Evolutionary conservation across 805 yeast genomes (phyloP), one percentile per base, ranked within the genome.

Genomic region (Wickerhamiella allomyrinae): DNA sequence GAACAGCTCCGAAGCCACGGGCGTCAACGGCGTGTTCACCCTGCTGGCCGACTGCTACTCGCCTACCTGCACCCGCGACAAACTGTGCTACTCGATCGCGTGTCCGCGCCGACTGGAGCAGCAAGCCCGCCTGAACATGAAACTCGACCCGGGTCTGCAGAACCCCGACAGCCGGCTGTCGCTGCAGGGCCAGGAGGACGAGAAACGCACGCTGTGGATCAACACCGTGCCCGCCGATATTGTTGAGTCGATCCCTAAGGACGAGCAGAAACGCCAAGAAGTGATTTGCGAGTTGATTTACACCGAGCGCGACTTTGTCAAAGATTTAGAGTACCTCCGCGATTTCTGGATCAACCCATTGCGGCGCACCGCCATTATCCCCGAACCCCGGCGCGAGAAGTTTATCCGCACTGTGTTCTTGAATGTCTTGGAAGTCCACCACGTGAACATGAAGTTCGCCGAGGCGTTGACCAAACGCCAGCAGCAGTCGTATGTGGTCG

Each of bases 81-180:
- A 74, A 25, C 65, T 89, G 31, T 91, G 98, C 62, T 91, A 91
- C 61, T 82, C 94, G 34, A 87, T 91, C 51, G 93, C 95, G 10
- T 91, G 98, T 63, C 98, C 98, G 13, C 73, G 95, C 51, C 72
- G 97, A 48, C 66, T 91, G 39, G 97, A 89, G 61, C 97, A 91
- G 60, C 97, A 89, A 57, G 94, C 95, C 3, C 70, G 97, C 46
- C 70, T 84, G 40, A 86, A 87, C 53, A 70, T 84, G 75, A 83
- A 83, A 57, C 84, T 91, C 2, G 80, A 81, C 53, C 91, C 94
- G 35, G 93, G 89, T 0, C 67, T 89, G 51, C 71, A 76, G 46
- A 66, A 93, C 39, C 82, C 89, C 11, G 87, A 79, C 34, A 72
- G 79, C 7, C 69, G 77, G 41, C 62, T 77, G 10, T 78, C 85